Conservation (phyloP, 345 rosid species). For the Pugionium cornutum region DNA sequence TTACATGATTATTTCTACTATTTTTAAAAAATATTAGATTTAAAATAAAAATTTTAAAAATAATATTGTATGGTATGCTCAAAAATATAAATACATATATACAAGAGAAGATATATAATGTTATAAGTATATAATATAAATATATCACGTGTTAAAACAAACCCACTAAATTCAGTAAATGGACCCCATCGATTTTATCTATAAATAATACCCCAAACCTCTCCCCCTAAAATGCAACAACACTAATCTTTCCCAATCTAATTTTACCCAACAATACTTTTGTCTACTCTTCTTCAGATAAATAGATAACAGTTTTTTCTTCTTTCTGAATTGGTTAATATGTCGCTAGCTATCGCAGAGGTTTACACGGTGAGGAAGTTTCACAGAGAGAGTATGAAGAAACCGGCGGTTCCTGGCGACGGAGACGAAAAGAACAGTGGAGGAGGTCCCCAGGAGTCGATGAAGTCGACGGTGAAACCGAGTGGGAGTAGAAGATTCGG, state of each 20-base stretch:
- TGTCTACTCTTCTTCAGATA: no score
- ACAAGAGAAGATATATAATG: no score
- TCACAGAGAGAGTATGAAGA: constrained; percentile 39
- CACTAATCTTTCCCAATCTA: constrained; percentile 29
- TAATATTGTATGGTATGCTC: no score
- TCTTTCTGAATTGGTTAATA: background rate
- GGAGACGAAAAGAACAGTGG: constrained; percentile 25
- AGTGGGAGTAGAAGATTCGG: constrained; percentile 30
- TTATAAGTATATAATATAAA: background rate
- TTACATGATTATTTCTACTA: no score
- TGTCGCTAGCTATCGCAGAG: constrained; percentile 41
- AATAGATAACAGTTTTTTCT: no score
- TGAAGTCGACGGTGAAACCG: constrained; percentile 20
- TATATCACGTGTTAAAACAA: constrained; percentile 17
- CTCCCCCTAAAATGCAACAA: constrained; percentile 29
- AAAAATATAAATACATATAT: background rate
- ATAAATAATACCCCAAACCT: constrained; percentile 33
- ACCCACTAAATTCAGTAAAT: background rate
- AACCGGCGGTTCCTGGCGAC: constrained; percentile 7
- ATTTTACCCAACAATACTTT: no score
- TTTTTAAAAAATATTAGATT: no score
- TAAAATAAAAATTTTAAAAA: no score
- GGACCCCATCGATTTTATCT: constrained; percentile 20
- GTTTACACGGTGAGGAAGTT: constrained; percentile 37
- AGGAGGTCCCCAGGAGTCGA: constrained; percentile 15